phyloP scores from a whole-genome alignment of 2,329 filamentous ascomycete species.

The Sporothrix protearum region DNA sequence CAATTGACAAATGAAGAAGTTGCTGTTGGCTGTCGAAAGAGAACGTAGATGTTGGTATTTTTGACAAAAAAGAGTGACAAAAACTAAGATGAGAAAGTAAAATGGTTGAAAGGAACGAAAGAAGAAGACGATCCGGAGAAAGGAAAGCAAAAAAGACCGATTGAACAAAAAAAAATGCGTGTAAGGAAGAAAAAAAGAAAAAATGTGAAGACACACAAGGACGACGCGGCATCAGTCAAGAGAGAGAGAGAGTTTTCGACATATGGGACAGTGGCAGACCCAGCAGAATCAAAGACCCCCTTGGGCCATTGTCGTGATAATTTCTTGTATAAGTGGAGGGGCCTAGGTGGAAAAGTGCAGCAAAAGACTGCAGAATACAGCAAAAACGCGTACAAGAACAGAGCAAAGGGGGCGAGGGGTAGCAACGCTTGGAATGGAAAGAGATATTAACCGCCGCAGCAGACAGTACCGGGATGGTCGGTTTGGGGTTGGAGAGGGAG shows the following conservation, averaged over 20 bases:
- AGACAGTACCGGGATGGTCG: background rate
- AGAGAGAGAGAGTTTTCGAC: background rate
- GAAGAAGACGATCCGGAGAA: background rate
- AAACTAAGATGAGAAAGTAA: background rate
- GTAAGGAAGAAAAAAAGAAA: background rate
- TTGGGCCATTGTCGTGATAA: conserved; percentile 23
- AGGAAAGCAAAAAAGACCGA: background rate
- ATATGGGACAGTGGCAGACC: conserved; percentile 2
- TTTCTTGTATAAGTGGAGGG: background rate
- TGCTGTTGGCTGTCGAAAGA: background rate
- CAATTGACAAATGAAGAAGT: background rate
- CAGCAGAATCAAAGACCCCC: conserved; percentile 15
- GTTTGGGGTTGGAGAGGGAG: conserved; percentile 11
- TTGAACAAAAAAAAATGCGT: background rate
- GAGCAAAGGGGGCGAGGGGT: conserved; percentile 15
- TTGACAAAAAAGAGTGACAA: background rate
- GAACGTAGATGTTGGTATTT: conserved; percentile 1
- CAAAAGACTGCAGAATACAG: background rate
- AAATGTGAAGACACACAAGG: background rate
- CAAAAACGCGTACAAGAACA: background rate
- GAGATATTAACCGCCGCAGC: conserved; percentile 12
- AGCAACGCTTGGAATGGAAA: conserved; percentile 21
- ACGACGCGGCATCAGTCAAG: conserved; percentile 9
- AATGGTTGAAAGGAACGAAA: background rate
- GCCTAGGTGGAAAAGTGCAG: background rate